Evolutionary conservation across 371 early-diverging fungal species (phyloP).

Genomic region (Lichtheimia corymbifera): DNA sequence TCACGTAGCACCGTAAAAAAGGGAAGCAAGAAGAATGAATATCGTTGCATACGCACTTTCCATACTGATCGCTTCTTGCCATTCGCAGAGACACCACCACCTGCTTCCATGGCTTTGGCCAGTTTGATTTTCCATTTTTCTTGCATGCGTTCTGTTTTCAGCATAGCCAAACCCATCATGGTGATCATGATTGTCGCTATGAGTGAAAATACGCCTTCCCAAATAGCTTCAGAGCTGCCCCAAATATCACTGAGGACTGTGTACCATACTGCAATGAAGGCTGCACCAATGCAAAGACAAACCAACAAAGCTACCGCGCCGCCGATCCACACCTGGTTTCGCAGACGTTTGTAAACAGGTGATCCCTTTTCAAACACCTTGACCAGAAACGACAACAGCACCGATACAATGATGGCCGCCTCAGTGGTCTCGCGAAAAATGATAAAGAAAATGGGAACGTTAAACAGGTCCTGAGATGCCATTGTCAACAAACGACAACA

Average conservation of each 20-base stretch:
- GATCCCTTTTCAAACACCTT: slow-evolving; percentile 57
- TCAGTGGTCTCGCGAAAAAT: slow-evolving; percentile 84
- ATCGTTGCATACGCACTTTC: slow-evolving; percentile 35
- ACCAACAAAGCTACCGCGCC: slow-evolving; percentile 58
- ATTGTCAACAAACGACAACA: slow-evolving; percentile 1
- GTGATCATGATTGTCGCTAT: slow-evolving; percentile 71
- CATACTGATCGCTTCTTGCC: slow-evolving; percentile 10
- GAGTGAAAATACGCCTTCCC: slow-evolving; percentile 81
- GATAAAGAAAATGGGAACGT: slow-evolving; percentile 82
- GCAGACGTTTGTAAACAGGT: slow-evolving; percentile 44
- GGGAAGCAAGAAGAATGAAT: slow-evolving; percentile 76
- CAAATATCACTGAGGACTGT: slow-evolving; percentile 66
- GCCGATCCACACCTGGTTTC: slow-evolving; percentile 71
- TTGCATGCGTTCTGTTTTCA: slow-evolving; percentile 66
- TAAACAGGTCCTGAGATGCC: slow-evolving; percentile 55
- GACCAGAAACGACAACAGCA: slow-evolving; percentile 71
- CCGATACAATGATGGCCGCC: slow-evolving; percentile 81
- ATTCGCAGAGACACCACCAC: neutral
- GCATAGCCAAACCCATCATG: slow-evolving; percentile 74
- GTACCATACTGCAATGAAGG: slow-evolving; percentile 73
- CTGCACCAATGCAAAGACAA: slow-evolving; percentile 68
- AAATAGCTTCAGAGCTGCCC: slow-evolving; percentile 70
- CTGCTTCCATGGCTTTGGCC: slow-evolving; percentile 51
- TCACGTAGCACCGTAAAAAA: slow-evolving; percentile 81
- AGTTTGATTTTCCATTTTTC: slow-evolving; percentile 70